These are phyloP conservation scores for Colletotrichum paranaense DNA, from an alignment of 2,329 filamentous ascomycete genomes.

Conservation along the genomic window DNA sequence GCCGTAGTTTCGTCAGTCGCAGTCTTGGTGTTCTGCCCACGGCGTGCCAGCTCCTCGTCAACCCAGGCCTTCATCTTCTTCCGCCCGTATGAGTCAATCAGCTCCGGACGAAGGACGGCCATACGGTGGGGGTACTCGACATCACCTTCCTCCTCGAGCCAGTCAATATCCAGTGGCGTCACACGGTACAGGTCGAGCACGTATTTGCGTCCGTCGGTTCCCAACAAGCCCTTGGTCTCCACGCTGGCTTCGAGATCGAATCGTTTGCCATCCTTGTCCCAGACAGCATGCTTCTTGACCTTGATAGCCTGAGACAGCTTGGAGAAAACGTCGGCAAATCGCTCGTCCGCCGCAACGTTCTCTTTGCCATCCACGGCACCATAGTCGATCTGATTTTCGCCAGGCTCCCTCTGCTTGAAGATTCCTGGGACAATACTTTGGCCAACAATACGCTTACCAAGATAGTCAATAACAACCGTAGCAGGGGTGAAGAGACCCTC, in stretches of 20 bases:
- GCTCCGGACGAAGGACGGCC: conserved; percentile 90
- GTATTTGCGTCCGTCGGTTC: conserved; percentile 96
- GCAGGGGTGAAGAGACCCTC: conserved; percentile 94
- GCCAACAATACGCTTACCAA: conserved; percentile 95
- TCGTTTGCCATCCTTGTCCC: conserved; percentile 94
- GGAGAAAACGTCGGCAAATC: conserved; percentile 85
- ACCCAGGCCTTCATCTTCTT: conserved; percentile 91
- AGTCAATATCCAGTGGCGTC: conserved; percentile 88
- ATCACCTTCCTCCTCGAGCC: conserved; percentile 80
- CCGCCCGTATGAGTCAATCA: conserved; percentile 88
- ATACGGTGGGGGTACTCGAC: conserved; percentile 90
- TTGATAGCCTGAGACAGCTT: conserved; percentile 91
- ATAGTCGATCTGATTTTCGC: conserved; percentile 99
- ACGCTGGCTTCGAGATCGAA: conserved; percentile 96
- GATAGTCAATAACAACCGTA: conserved; percentile 95
- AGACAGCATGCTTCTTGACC: conserved; percentile 95
- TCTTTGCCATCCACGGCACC: conserved; percentile 98
- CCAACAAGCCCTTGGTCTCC: conserved; percentile 97
- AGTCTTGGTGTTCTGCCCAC: conserved; percentile 56
- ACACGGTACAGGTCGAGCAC: conserved; percentile 97
- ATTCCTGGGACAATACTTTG: conserved; percentile 99
- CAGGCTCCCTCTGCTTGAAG: conserved; percentile 97
- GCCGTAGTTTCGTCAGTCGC: conserved; percentile 43
- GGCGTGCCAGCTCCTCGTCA: conserved; percentile 78
- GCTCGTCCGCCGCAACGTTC: conserved; percentile 88